phyloP scores from a whole-genome alignment of 2,329 filamentous ascomycete species.

The Pestalotiopsis sp. region DNA sequence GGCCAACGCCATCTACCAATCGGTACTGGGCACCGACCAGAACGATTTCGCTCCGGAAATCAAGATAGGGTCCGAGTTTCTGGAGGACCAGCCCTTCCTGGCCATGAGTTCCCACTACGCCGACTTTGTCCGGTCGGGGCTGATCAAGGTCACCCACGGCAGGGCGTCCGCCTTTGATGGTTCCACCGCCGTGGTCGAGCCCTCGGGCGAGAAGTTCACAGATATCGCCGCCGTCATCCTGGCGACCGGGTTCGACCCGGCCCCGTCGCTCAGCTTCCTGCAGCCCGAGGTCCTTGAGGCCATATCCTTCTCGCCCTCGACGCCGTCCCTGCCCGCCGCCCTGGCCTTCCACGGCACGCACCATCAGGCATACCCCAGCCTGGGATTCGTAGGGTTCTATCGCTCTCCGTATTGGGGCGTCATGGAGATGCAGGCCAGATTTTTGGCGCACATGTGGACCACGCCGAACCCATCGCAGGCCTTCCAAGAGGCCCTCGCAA shows the following conservation, averaged over 20 bases:
- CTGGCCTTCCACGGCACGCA: slow-evolving; percentile 70
- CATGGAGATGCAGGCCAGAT: slow-evolving; percentile 83
- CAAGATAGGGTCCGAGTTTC: slow-evolving; percentile 41
- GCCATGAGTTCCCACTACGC: slow-evolving; percentile 73
- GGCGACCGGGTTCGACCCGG: slow-evolving; percentile 75
- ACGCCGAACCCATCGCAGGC: slow-evolving; percentile 24
- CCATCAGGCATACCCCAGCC: slow-evolving; percentile 60
- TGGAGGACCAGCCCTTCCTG: slow-evolving; percentile 63
- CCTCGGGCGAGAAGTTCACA: slow-evolving; percentile 40
- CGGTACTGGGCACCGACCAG: slow-evolving; percentile 57
- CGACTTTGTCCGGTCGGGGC: slow-evolving; percentile 71
- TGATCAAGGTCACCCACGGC: slow-evolving; percentile 56
- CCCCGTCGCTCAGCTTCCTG: slow-evolving; percentile 67
- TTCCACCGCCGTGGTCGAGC: slow-evolving; percentile 37
- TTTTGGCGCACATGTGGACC: slow-evolving; percentile 65
- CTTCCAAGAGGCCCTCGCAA: slow-evolving; percentile 43
- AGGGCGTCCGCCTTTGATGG: slow-evolving; percentile 42
- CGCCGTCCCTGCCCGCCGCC: slow-evolving; percentile 63
- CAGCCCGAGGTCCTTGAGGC: slow-evolving; percentile 55
- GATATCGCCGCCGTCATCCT: slow-evolving; percentile 70
- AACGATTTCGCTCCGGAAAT: slow-evolving; percentile 48
- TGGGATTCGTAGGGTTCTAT: slow-evolving; percentile 85
- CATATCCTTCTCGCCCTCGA: slow-evolving; percentile 59
- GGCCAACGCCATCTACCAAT: slow-evolving; percentile 54
- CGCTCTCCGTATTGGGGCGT: slow-evolving; percentile 84